Conservation (phyloP, 805 yeast genomes). For the Candida qinlingensis region DNA sequence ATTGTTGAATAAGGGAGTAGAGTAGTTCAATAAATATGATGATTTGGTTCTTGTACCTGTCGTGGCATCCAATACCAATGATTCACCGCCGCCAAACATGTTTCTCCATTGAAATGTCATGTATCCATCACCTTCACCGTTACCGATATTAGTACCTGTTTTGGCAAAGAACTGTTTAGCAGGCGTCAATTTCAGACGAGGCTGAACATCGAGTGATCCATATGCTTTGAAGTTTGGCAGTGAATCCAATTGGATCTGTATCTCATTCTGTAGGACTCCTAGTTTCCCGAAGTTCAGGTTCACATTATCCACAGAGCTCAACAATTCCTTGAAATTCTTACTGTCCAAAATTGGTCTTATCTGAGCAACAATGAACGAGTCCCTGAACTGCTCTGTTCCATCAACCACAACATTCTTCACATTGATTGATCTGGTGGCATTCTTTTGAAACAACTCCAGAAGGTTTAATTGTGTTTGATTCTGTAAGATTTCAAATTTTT, state of each 20-base stretch:
- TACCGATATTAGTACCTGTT: constrained; percentile 94
- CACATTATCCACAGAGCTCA: constrained; percentile 38
- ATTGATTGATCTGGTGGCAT: constrained; percentile 36
- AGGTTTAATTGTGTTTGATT: constrained; percentile 26
- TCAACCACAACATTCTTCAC: constrained; percentile 41
- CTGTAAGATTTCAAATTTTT: constrained; percentile 24
- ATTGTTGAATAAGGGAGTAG: constrained; percentile 43
- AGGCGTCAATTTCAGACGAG: constrained; percentile 37
- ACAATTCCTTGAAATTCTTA: constrained; percentile 36
- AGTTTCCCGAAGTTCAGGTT: constrained; percentile 39
- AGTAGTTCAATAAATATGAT: constrained; percentile 46
- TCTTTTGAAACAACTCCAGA: constrained; percentile 25
- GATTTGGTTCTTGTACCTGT: constrained; percentile 57
- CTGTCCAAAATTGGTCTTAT: constrained; percentile 40
- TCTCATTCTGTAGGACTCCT: constrained; percentile 35
- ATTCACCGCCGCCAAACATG: constrained; percentile 67
- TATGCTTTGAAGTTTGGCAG: not conserved
- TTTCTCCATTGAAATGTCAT: constrained; percentile 64
- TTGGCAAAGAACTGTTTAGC: constrained; percentile 71
- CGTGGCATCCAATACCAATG: constrained; percentile 48
- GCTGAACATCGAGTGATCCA: constrained; percentile 21
- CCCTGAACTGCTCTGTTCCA: constrained; percentile 43
- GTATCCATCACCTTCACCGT: constrained; percentile 96
- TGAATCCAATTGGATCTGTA: constrained; percentile 31
- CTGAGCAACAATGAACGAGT: constrained; percentile 40